Conservation (phyloP, 2,329 filamentous ascomycete species). For the Alternaria hordeiaustralica region DNA sequence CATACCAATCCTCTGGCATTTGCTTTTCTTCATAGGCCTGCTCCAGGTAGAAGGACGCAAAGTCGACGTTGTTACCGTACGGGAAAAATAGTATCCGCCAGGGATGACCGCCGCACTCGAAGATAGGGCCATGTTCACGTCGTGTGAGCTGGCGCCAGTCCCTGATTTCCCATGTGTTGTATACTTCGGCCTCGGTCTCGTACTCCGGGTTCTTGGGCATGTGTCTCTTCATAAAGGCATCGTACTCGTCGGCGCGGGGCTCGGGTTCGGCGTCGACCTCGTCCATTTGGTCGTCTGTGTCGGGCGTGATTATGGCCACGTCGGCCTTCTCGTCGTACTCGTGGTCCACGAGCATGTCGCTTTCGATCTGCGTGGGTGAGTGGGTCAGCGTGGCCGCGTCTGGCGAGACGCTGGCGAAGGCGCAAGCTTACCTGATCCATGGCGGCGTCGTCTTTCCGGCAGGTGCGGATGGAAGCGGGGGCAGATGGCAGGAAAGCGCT, state of each 20-base stretch:
- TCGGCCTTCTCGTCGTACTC: conserved; percentile 68
- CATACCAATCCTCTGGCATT: conserved; percentile 87
- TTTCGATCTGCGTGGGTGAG: conserved; percentile 57
- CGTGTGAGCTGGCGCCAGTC: conserved; percentile 78
- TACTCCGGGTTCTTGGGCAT: conserved; percentile 80
- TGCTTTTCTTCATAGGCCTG: conserved; percentile 84
- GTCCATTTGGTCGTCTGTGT: conserved; percentile 64
- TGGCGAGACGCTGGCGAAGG: conserved; percentile 1
- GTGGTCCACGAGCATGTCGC: conserved; percentile 68
- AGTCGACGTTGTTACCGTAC: conserved; percentile 91
- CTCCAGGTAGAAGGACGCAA: conserved; percentile 94
- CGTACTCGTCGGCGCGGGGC: conserved; percentile 67
- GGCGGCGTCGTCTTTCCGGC: conserved; percentile 17
- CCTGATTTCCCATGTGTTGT: conserved; percentile 86
- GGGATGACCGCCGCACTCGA: conserved; percentile 84
- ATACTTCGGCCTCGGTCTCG: conserved; percentile 75
- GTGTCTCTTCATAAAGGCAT: conserved; percentile 83
- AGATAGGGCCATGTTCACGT: conserved; percentile 86
- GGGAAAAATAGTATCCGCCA: conserved; percentile 98
- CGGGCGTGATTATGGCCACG: conserved; percentile 67
- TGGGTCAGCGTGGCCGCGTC: conserved; percentile 14
- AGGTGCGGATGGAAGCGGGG: conserved; percentile 24
- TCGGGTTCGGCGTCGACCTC: conserved; percentile 61
- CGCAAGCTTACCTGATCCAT: conserved; percentile 50
- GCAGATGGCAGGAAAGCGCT: conserved; percentile 9